A percentile compares a stretch with the other conserved stretches of the same genome.
Evolutionary conservation across 345 rosid species (phyloP).

Genomic region (Chamaenerion angustifolium): DNA sequence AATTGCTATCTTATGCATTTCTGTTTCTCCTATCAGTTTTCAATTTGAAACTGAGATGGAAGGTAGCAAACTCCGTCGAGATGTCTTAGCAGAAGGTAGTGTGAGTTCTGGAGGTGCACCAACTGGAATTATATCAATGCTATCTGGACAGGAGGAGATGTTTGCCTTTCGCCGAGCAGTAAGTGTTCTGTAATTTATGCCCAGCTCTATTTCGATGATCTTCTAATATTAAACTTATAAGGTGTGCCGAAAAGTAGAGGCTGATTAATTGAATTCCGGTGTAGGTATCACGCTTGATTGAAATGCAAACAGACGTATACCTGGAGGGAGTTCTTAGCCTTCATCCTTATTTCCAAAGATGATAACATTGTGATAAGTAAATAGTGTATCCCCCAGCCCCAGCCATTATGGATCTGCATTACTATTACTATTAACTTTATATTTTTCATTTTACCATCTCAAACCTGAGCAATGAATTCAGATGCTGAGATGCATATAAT

Average conservation of each 20-base stretch:
- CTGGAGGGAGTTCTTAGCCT: constrained; percentile 52
- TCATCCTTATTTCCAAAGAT: constrained; percentile 55
- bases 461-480: too few relatives aligned
- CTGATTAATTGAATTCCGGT: constrained; percentile 3
- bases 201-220: not conserved
- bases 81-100: constrained; percentile 66
- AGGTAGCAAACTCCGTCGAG: constrained; percentile 58
- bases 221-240: too few relatives aligned
- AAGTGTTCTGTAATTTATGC: constrained; percentile 19
- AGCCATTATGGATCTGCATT: too few relatives aligned
- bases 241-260: too few relatives aligned
- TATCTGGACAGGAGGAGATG: constrained; percentile 82
- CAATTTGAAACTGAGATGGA: constrained; percentile 87
- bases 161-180: constrained; percentile 92
- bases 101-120: constrained; percentile 60
- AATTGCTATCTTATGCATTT: not conserved
- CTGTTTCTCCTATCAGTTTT: constrained; percentile 33
- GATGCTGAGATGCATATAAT: too few relatives aligned
- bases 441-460: too few relatives aligned
- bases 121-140: constrained; percentile 51
- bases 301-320: constrained; percentile 80
- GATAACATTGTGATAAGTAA: not conserved
- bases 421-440: too few relatives aligned
- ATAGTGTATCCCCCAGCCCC: too few relatives aligned
- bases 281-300: constrained; percentile 77